Evolutionary conservation across 1,284 basidiomycete genomes (phyloP).

Genomic region (Kwoniella shivajii): DNA sequence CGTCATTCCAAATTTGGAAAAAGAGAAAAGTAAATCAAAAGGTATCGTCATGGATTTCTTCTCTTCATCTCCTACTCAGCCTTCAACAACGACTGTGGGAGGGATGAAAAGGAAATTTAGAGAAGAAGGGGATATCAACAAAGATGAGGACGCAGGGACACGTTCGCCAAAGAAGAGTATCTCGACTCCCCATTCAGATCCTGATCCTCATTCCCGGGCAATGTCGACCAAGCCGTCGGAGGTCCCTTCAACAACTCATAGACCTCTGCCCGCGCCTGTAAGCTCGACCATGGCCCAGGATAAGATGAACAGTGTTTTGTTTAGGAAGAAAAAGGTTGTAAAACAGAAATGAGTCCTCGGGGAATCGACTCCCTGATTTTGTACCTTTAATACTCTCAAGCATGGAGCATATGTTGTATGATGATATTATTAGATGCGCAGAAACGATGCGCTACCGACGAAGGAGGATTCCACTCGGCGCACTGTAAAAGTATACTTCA

Average conservation of each 20-base stretch:
- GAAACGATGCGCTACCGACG: no score
- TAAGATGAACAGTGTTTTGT: constrained; percentile 28
- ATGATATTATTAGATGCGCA: no score
- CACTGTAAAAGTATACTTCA: no score
- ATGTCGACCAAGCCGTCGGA: no score
- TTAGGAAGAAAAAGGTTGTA: constrained; percentile 24
- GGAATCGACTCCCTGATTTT: no score
- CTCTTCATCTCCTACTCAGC: background rate
- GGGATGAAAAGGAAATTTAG: background rate
- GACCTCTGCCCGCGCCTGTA: background rate
- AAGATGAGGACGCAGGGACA: no score
- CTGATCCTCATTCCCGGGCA: no score
- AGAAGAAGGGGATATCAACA: background rate
- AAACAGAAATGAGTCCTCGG: background rate
- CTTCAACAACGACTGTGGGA: background rate
- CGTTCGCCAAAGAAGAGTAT: background rate
- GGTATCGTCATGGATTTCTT: constrained; percentile 20
- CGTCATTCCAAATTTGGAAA: constrained; percentile 14
- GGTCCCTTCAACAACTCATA: background rate
- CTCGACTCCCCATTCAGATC: no score
- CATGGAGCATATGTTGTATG: no score
- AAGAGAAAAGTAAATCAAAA: constrained; percentile 8
- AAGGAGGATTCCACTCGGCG: no score
- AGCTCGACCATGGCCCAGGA: background rate
- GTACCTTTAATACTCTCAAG: no score